These are phyloP conservation scores for Bruguiera gymnorhiza DNA, from an alignment of 345 rosid genomes.

Conservation along the genomic window DNA sequence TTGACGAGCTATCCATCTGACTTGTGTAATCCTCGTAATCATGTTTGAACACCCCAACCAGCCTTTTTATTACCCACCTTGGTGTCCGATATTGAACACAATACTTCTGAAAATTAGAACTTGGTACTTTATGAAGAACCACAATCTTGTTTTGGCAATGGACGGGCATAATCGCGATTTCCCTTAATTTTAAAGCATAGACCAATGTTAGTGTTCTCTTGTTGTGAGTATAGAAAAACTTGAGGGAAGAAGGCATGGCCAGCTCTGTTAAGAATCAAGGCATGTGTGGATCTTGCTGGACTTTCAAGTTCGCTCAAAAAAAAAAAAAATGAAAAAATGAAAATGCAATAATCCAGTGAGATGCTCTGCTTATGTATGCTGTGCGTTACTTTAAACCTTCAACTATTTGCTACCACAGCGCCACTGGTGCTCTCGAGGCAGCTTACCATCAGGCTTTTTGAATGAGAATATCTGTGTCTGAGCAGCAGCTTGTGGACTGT, in stretches of 20 bases:
- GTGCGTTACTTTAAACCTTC: not conserved
- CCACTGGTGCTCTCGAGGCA: constrained; percentile 98
- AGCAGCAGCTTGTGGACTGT: constrained; percentile 99
- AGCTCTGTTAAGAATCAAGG: constrained; percentile 75
- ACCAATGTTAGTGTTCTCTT: not conserved
- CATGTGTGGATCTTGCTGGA: constrained; percentile 98
- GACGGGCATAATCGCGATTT: no score
- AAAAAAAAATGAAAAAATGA: not conserved
- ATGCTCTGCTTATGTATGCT: not conserved
- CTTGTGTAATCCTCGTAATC: no score
- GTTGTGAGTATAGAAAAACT: constrained; percentile 60
- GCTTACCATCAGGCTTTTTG: constrained; percentile 94
- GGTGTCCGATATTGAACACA: no score
- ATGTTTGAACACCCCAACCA: no score
- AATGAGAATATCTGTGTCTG: constrained; percentile 74
- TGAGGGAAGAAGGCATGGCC: constrained; percentile 83
- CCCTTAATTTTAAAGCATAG: not conserved
- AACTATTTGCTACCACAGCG: constrained; percentile 38
- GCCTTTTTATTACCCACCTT: no score
- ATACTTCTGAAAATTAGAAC: no score
- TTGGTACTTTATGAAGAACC: no score
- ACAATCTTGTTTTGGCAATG: no score
- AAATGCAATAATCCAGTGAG: not conserved
- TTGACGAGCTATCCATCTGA: no score
- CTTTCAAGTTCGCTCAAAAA: constrained; percentile 64